A percentile compares a stretch with the other conserved stretches of the same genome.
Evolutionary conservation across 345 rosid species (phyloP).

Genomic region (Kandelia obovata): DNA sequence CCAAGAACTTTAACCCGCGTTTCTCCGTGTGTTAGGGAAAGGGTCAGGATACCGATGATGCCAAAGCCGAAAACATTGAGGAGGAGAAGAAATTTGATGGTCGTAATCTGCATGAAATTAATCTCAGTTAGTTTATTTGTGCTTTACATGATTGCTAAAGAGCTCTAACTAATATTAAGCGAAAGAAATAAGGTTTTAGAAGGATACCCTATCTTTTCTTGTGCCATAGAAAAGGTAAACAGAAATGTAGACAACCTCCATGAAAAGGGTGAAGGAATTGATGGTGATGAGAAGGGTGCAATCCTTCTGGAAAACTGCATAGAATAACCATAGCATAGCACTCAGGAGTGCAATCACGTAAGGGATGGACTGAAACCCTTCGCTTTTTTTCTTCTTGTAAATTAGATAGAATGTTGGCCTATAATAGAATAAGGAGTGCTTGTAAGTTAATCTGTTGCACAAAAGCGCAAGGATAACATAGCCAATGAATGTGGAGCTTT

Average conservation of each 20-base stretch:
- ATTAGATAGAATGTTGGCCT: constrained; percentile 32
- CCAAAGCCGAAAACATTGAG: constrained; percentile 67
- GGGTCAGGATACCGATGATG: constrained; percentile 33
- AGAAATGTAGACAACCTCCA: constrained; percentile 21
- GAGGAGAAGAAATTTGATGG: constrained; percentile 44
- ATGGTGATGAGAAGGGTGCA: constrained; percentile 26
- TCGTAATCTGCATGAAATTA: constrained; percentile 36
- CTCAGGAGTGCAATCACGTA: constrained; percentile 30
- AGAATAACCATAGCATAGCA: constrained; percentile 36
- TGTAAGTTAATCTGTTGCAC: not conserved
- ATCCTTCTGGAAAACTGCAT: constrained; percentile 23
- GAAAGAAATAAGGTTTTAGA: not conserved
- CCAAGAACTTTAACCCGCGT: constrained; percentile 53
- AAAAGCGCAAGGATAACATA: too few species aligned
- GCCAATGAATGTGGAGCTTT: not conserved
- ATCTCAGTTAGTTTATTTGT: too few species aligned
- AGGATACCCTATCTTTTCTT: constrained; percentile 20
- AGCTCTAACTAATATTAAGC: not conserved
- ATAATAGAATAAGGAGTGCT: not conserved
- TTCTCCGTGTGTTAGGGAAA: constrained; percentile 38
- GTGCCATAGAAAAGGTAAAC: constrained; percentile 23
- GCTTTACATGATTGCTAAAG: not conserved
- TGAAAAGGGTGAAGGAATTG: constrained; percentile 26
- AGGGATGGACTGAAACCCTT: constrained; percentile 30
- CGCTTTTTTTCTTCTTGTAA: constrained; percentile 32